Conservation (phyloP, 139 green algal species). For the Microglena sp. region DNA sequence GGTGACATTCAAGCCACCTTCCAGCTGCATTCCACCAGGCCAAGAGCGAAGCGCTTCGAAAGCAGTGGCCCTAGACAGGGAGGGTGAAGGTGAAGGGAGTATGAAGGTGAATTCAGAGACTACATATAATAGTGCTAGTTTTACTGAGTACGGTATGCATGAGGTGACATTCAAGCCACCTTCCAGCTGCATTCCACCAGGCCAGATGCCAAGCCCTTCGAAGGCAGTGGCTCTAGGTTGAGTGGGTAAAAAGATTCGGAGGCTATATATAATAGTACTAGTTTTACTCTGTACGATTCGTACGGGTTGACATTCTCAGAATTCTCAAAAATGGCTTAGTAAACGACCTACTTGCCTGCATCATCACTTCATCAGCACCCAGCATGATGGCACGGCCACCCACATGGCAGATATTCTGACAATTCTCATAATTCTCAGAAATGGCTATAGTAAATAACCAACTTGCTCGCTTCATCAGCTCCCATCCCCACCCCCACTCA, state of each 20-base stretch:
- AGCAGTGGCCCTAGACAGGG: too few relatives aligned
- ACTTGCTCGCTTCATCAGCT: constrained; percentile 70
- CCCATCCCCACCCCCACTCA: too few relatives aligned
- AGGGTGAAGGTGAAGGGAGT: too few relatives aligned
- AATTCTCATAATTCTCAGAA: constrained; percentile 78
- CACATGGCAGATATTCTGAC: constrained; percentile 58
- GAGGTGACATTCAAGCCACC: constrained; percentile 83
- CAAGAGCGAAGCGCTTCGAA: too few relatives aligned
- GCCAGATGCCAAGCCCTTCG: constrained; percentile 66
- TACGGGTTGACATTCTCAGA: too few relatives aligned
- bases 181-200: constrained; percentile 89
- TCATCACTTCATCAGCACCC: constrained; percentile 67
- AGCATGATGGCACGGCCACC: constrained; percentile 99
- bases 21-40: too few relatives aligned
- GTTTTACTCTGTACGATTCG: too few relatives aligned
- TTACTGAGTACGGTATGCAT: too few relatives aligned
- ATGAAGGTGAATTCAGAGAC: too few relatives aligned
- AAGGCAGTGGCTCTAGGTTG: constrained; percentile 51
- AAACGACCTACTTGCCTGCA: constrained; percentile 55
- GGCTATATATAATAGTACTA: too few relatives aligned
- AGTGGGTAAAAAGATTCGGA: not conserved
- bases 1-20: constrained; percentile 92
- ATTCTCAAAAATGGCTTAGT: too few relatives aligned
- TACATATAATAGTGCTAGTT: too few relatives aligned
- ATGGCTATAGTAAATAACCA: constrained; percentile 81